Base-by-base conservation (phyloP, 2,329 filamentous ascomycete genomes). In the Escovopsis weberi region DNA sequence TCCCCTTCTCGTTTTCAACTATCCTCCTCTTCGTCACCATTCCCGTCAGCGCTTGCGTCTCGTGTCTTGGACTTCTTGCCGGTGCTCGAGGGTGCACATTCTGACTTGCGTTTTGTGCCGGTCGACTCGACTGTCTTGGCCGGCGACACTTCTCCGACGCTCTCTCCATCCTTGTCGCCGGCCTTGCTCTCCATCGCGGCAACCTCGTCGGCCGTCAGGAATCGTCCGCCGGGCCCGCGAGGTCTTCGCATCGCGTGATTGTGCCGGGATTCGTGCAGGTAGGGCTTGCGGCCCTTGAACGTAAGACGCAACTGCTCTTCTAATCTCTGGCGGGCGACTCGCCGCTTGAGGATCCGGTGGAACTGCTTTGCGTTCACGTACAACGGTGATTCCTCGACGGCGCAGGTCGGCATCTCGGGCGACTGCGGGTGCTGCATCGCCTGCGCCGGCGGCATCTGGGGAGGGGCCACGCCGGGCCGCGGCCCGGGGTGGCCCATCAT, bases 361-460 rank as follows among this genome's bases (percentile, higher is more conserved):
- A 98, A 98, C 56, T 98, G 91, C 61, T 98, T 98, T 5, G 91
- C 91, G 55, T 98, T 98, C 55, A 98, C 91, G 53, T 98, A 98
- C 1, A 98, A 69, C 0, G 91, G 91, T 0, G 89, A 89, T 58
- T 98, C 91, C 59, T 96, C 91, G 4, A 80, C 78, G 12, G 74
- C 74, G 12, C 73, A 70, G 3, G 81, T 68, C 1, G 82, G 74
- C 53, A 91, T 77, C 58, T 95, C 88, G 7, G 86, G 85, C 1
- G 86, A 89, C 48, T 85, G 79, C 4, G 77, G 75, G 38, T 75
- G 75, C 45, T 77, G 78, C 63, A 81, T 80, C 48, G 74, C 69
- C 56, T 82, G 81, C 8, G 74, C 69, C 9, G 75, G 66, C 9
- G 72, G 63, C 66, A 78, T 75, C 38, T 78, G 69, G 26, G 79